These are phyloP conservation scores for Hibiscus syriacus DNA, from an alignment of 345 rosid genomes.

Conservation along the genomic window DNA sequence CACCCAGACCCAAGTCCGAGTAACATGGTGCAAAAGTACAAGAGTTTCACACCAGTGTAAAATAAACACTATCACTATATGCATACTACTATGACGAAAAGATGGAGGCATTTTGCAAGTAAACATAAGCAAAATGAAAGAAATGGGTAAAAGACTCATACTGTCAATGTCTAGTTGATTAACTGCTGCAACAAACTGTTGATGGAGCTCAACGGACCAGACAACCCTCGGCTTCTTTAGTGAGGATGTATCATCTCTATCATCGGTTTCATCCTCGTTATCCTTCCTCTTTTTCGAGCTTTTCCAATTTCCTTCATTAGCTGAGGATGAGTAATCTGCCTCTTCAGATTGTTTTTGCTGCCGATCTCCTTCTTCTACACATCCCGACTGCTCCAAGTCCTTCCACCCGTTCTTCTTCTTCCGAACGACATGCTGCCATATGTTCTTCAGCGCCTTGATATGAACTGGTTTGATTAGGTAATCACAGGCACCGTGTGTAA, in stretches of 20 bases:
- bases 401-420: slow-evolving; percentile 47
- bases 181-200: slow-evolving; percentile 79
- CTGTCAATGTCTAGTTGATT: slow-evolving; percentile 85
- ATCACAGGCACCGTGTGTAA: slow-evolving; percentile 82
- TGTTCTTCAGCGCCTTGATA: slow-evolving; percentile 63
- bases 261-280: slow-evolving; percentile 55
- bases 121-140: not conserved
- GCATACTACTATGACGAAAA: not conserved
- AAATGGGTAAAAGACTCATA: slow-evolving; percentile 18
- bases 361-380: slow-evolving; percentile 47
- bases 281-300: slow-evolving; percentile 49
- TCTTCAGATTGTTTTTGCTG: slow-evolving; percentile 42
- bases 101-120: not conserved
- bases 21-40: not conserved
- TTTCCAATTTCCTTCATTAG: slow-evolving; percentile 47
- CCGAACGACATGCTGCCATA: slow-evolving; percentile 76
- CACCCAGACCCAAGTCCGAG: no score
- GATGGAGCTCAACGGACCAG: slow-evolving; percentile 87
- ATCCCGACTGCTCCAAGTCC: slow-evolving; percentile 52
- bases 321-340: slow-evolving; percentile 55
- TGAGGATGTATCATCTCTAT: slow-evolving; percentile 73
- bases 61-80: not conserved
- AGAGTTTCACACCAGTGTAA: not conserved
- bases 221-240: slow-evolving; percentile 78
- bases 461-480: slow-evolving; percentile 74